Base-by-base conservation (phyloP, 805 yeast species). In the Maudiozyma saulgeensis region DNA sequence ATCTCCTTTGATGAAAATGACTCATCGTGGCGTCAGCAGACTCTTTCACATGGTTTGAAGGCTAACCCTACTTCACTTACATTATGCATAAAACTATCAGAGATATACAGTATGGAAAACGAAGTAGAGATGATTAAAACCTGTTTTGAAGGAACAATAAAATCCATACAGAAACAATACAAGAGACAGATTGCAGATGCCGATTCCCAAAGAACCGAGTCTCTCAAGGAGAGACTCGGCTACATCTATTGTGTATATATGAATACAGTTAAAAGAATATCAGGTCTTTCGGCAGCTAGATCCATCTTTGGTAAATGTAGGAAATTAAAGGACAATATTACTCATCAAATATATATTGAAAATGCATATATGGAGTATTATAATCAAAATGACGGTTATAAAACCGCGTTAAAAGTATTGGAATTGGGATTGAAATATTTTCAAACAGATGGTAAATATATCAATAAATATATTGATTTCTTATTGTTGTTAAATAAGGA, bases 321-420 rank as follows among this genome's bases (percentile, higher is more conserved):
- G 57, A 79, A 81, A 60, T 76, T 79, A 55, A 73, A 68, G 51
- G 60, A 55, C 23, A 68, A 71, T 11, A 67, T 84, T 41, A 83
- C 95, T 0, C 80, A 81, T 70, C 87, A 87, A 56, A 76, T 91
- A 19, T 91, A 77, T 66, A 81, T 82, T 19, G 91, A 87, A 51
- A 84, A 85, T 59, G 96, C 97, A 0, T 71, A 79, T 61, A 73
- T 89, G 71, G 99, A 91, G 61, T 81, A 77, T 56, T 72, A 72
- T 55, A 80, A 79, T 56, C 74, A 82, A 51, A 82, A 19, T 13
- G 49, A 78, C 51, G 84, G 82, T 52, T 68, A 75, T 23, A 81
- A 79, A 48, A 80, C 86, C 43, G 90, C 96, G 0, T 70, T 76
- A 46, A 82, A 82, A 60, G 81, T 90, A 18, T 83, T 87, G 63